These are phyloP conservation scores for Phytopythium aichiense DNA, from an alignment of 352 stramenopile genomes.

Conservation along the genomic window DNA sequence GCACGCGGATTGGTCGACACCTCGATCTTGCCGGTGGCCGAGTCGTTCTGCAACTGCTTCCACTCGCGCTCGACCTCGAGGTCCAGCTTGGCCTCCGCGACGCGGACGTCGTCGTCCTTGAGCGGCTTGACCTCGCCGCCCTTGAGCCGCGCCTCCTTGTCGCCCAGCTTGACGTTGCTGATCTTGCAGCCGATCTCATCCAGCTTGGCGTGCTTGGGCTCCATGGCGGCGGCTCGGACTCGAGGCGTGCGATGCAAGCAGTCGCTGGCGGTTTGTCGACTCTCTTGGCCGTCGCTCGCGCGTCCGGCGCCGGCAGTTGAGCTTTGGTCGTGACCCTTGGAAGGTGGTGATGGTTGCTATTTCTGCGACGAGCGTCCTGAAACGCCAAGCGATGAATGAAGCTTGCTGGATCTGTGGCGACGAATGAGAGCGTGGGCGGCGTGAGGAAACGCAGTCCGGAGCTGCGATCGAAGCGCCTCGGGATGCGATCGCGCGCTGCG, in stretches of 20 bases:
- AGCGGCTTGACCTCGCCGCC: conserved; percentile 43
- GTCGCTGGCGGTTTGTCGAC: not conserved
- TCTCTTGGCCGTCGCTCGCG: not conserved
- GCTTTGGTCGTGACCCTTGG: not conserved
- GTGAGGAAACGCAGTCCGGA: not conserved
- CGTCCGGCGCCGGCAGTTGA: not conserved
- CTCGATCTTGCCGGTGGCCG: conserved; percentile 54
- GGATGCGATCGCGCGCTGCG: not conserved
- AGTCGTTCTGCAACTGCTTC: conserved; percentile 70
- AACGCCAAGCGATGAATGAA: not conserved
- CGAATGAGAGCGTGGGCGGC: not conserved
- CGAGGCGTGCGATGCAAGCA: not conserved
- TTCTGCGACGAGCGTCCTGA: not conserved
- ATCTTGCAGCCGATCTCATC: conserved; percentile 66
- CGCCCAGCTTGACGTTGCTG: conserved; percentile 55
- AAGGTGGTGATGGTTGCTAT: not conserved
- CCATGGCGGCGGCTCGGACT: conserved; percentile 25
- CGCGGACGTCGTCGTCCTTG: conserved; percentile 46
- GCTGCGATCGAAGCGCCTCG: not conserved
- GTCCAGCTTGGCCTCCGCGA: conserved; percentile 71
- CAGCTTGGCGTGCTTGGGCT: conserved; percentile 53
- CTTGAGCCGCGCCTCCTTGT: conserved; percentile 39
- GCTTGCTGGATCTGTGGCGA: not conserved
- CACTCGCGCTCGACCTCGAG: conserved; percentile 81
- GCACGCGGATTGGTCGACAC: conserved; percentile 62